These are phyloP conservation scores for Asterophora parasitica DNA, from an alignment of 768 basidiomycete species.

Conservation along the genomic window DNA sequence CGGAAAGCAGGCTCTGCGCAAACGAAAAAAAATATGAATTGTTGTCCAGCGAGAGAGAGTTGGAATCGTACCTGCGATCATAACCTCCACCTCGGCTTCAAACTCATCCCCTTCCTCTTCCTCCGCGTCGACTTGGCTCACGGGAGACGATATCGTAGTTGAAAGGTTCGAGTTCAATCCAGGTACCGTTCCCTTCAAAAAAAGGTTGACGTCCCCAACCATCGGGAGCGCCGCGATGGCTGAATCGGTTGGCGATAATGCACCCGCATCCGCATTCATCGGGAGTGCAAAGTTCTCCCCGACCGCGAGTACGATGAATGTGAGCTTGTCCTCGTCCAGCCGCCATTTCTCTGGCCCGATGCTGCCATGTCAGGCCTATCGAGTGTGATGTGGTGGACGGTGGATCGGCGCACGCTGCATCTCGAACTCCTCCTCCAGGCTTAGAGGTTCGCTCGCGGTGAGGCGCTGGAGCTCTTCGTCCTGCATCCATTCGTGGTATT, in stretches of 20 bases:
- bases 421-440: conserved; percentile 74
- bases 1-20: conserved; percentile 58
- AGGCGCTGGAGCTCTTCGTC: conserved; percentile 63
- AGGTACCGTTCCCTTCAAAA: conserved; percentile 54
- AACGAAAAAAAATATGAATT: neutral
- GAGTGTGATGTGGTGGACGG: neutral
- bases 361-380: too few species aligned
- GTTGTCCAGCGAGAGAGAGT: neutral
- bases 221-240: conserved; percentile 44
- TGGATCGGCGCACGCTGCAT: conserved; percentile 67
- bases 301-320: conserved; percentile 78
- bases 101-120: conserved; percentile 36
- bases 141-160: neutral
- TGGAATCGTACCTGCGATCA: conserved; percentile 73
- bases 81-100: conserved; percentile 85
- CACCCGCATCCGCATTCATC: conserved; percentile 8
- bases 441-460: conserved; percentile 83
- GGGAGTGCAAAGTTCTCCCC: conserved; percentile 16
- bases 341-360: conserved; percentile 70
- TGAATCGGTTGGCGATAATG: conserved; percentile 28
- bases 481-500: conserved; percentile 88
- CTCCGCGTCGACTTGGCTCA: conserved; percentile 13
- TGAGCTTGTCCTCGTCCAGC: conserved; percentile 82
- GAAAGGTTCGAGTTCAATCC: conserved; percentile 5
- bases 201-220: conserved; percentile 93